phyloP scores from a whole-genome alignment of 768 basidiomycete genomes.

The Boletus insuetus region DNA sequence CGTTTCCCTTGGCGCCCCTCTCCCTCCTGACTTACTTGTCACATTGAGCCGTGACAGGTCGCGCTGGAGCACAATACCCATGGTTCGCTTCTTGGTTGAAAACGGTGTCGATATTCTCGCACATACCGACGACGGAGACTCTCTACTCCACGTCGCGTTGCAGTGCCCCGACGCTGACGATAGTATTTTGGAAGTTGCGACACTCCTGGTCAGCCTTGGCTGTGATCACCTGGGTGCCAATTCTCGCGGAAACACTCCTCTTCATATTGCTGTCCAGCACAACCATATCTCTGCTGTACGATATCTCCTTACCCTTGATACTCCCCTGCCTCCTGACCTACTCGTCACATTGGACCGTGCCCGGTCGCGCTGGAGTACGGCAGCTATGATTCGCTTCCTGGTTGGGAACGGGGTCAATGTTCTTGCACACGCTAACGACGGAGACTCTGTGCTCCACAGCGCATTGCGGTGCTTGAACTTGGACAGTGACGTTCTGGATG shows the following conservation, averaged over 20 bases:
- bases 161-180: not conserved
- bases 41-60: too few species aligned
- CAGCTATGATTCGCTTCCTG: not conserved
- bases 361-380: not conserved
- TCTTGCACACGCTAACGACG: not conserved
- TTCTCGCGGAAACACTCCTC: not conserved
- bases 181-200: not conserved
- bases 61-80: not conserved
- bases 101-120: not conserved
- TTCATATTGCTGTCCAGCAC: not conserved
- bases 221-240: not conserved
- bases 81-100: not conserved
- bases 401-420: not conserved
- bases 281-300: not conserved
- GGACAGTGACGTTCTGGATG: not conserved
- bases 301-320: not conserved
- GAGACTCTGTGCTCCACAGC: not conserved
- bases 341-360: not conserved
- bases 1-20: not conserved
- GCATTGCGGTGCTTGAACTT: not conserved
- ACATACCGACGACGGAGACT: not conserved
- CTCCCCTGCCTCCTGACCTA: not conserved
- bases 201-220: not conserved
- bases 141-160: not conserved
- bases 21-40: not conserved